These are phyloP conservation scores for Trypanosoma lewisi DNA, from an alignment of 208 protist genomes.

Conservation along the genomic window DNA sequence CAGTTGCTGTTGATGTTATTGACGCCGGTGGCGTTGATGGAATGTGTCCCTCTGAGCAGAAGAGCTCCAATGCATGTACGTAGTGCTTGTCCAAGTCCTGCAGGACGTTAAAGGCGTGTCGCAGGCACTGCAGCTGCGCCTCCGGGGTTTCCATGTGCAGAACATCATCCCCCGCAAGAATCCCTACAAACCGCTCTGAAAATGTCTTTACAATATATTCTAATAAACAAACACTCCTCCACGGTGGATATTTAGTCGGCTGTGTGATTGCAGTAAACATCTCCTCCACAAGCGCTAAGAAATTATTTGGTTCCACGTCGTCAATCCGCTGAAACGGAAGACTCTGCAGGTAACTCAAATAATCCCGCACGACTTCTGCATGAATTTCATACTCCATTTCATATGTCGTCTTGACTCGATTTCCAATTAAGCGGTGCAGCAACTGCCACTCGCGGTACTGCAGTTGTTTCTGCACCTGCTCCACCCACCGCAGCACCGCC, in stretches of 20 bases:
- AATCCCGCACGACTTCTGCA: slow-evolving; percentile 53
- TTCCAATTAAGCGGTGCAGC: slow-evolving; percentile 60
- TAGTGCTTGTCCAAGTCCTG: slow-evolving; percentile 47
- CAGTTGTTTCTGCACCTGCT: slow-evolving; percentile 67
- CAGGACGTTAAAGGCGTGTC: slow-evolving; percentile 29
- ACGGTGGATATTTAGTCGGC: slow-evolving; percentile 45
- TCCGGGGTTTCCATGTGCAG: slow-evolving; percentile 31
- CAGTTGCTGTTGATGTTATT: slow-evolving; percentile 16
- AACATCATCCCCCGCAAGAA: slow-evolving; percentile 43
- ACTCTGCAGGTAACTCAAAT: slow-evolving; percentile 56
- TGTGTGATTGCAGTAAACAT: slow-evolving; percentile 41
- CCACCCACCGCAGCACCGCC: slow-evolving; percentile 62
- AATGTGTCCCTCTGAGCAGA: slow-evolving; percentile 31
- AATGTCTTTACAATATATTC: slow-evolving; percentile 51
- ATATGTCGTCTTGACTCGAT: slow-evolving; percentile 73
- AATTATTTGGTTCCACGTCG: slow-evolving; percentile 22
- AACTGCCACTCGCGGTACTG: slow-evolving; percentile 82
- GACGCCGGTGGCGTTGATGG: slow-evolving; percentile 4
- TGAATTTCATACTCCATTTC: slow-evolving; percentile 67
- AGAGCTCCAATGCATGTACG: slow-evolving; percentile 28
- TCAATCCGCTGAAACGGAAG: slow-evolving; percentile 58
- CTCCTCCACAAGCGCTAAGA: slow-evolving; percentile 27
- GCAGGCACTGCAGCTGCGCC: slow-evolving; percentile 16
- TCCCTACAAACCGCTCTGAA: slow-evolving; percentile 36
- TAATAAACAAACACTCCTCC: slow-evolving; percentile 48